These are phyloP conservation scores for Pneumocystis oryctolagi DNA, from an alignment of 1,139 yeast species.

Conservation along the genomic window DNA sequence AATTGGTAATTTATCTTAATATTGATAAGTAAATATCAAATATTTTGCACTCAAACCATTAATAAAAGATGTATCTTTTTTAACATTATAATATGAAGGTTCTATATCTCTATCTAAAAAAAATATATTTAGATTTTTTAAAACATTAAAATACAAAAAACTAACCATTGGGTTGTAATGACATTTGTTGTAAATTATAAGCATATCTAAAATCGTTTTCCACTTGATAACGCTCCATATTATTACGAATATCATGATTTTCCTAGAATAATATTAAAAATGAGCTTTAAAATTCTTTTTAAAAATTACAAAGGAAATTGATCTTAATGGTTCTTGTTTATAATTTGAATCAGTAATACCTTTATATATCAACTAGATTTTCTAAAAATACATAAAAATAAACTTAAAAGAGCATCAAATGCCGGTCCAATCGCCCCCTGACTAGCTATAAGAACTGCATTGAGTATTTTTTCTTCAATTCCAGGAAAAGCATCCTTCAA, in stretches of 20 bases:
- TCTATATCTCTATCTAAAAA: neutral
- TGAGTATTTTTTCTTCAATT: neutral
- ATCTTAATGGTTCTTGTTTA: neutral
- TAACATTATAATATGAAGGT: neutral
- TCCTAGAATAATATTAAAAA: neutral
- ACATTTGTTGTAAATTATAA: neutral
- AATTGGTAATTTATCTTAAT: conserved; percentile 41
- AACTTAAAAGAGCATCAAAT: neutral
- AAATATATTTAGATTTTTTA: neutral
- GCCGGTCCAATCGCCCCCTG: neutral
- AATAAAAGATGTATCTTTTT: neutral
- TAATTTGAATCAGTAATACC: neutral
- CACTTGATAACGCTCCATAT: neutral
- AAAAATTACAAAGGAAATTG: neutral
- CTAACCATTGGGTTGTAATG: neutral
- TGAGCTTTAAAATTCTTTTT: neutral
- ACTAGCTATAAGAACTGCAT: neutral
- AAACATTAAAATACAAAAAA: neutral
- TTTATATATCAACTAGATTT: neutral
- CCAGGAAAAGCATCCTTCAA: neutral
- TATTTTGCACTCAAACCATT: neutral
- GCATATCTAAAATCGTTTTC: neutral
- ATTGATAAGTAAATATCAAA: neutral
- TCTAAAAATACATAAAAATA: neutral
- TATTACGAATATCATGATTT: neutral